Evolutionary conservation across 2,329 filamentous ascomycete species (phyloP).

Genomic region (Penicillium sp.): DNA sequence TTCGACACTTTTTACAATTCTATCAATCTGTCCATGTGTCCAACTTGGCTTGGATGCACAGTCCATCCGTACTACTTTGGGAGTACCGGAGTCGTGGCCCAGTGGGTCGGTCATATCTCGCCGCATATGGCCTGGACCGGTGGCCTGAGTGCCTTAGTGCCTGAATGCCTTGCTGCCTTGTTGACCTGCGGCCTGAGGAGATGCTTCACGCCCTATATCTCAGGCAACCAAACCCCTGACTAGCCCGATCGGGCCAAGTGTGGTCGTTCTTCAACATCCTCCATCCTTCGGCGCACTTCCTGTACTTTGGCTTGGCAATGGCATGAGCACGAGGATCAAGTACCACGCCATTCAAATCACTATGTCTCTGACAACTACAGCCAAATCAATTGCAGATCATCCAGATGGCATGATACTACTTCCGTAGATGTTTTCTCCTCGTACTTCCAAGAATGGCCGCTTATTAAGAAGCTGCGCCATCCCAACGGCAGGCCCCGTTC

Average conservation of each 20-base stretch:
- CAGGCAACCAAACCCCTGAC: conserved; percentile 5
- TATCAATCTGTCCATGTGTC: background rate
- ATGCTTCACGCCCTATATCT: background rate
- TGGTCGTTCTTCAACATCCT: background rate
- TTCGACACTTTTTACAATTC: background rate
- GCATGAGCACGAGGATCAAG: background rate
- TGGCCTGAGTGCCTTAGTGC: background rate
- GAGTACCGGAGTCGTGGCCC: no score
- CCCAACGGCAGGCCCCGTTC: conserved; percentile 32
- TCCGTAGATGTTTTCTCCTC: background rate
- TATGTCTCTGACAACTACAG: background rate
- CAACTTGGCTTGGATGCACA: no score
- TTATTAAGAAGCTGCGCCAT: conserved; percentile 15
- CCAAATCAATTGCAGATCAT: background rate
- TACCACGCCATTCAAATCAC: background rate
- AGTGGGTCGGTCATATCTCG: background rate
- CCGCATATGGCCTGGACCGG: background rate
- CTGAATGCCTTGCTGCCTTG: background rate
- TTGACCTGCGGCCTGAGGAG: background rate
- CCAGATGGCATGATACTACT: background rate
- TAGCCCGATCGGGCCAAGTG: background rate
- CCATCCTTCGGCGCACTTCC: background rate
- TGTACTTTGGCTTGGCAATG: background rate
- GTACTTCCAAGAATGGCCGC: background rate
- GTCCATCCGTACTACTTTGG: no score